Evolutionary conservation across 306 rosid genomes (phyloP).

Genomic region (Quercus dentata): DNA sequence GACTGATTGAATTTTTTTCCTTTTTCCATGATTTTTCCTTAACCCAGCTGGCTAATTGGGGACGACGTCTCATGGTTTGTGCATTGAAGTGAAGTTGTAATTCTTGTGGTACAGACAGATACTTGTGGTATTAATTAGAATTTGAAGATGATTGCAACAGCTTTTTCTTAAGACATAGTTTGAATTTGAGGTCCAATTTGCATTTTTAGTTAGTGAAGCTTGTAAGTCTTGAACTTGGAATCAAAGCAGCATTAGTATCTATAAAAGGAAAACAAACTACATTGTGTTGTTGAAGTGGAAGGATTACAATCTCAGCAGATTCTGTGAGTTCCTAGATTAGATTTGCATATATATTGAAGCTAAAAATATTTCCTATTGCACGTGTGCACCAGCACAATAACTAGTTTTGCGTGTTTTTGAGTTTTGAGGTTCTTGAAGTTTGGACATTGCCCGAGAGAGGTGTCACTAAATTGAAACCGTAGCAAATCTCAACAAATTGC

Average conservation of each 20-base stretch:
- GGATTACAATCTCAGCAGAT: neutral
- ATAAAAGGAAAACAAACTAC: neutral
- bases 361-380: neutral
- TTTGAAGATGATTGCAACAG: neutral
- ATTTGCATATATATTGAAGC: neutral
- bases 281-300: neutral
- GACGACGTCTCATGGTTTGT: slow-evolving; percentile 12
- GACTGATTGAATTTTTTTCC: neutral
- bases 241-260: neutral
- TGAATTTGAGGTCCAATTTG: neutral
- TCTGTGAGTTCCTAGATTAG: neutral
- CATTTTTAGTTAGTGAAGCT: neutral
- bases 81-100: neutral
- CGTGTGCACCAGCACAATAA: neutral
- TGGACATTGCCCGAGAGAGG: neutral
- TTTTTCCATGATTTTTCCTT: neutral
- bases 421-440: neutral
- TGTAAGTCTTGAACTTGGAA: neutral
- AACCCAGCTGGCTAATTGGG: slow-evolving; percentile 17
- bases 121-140: neutral
- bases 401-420: neutral
- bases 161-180: neutral
- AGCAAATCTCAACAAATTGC: neutral
- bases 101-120: neutral
- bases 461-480: neutral